phyloP scores from a whole-genome alignment of 306 rosid genomes.

The Pyrus communis region DNA sequence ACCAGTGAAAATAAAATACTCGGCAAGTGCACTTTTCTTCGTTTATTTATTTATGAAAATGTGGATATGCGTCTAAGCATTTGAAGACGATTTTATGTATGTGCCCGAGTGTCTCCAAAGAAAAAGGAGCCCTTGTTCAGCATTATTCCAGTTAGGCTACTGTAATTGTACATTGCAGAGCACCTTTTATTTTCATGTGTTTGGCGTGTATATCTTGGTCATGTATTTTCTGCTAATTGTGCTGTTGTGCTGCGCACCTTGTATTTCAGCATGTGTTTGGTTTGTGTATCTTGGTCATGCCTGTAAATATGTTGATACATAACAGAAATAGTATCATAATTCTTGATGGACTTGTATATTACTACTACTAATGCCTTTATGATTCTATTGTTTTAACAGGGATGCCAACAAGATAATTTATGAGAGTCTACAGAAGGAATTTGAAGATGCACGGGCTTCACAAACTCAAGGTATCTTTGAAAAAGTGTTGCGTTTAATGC shows the following conservation, averaged over 20 bases:
- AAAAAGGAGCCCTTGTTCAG: not conserved
- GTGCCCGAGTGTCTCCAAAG: not conserved
- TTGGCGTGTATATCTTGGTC: too few species aligned
- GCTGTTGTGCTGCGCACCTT: not conserved
- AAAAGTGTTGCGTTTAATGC: not conserved
- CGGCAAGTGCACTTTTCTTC: not conserved
- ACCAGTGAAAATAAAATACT: not conserved
- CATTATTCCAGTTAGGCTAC: not conserved
- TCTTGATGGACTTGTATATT: not conserved
- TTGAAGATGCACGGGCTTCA: conserved; percentile 75
- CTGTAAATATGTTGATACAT: not conserved
- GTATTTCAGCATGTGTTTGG: not conserved
- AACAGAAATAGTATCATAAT: not conserved
- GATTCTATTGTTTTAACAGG: conserved; percentile 30
- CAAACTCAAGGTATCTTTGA: conserved; percentile 72
- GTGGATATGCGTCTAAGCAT: not conserved
- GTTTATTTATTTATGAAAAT: not conserved
- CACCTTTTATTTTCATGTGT: not conserved
- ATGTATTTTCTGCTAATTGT: not conserved
- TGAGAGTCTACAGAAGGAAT: conserved; percentile 76
- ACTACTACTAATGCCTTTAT: not conserved
- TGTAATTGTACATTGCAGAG: not conserved
- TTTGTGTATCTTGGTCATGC: not conserved
- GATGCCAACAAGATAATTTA: conserved; percentile 82
- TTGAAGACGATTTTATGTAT: not conserved